A percentile compares a stretch with the other conserved stretches of the same genome.
These are phyloP conservation scores for Haplographium delicatum DNA, from an alignment of 495 filamentous ascomycete genomes.

Conservation along the genomic window DNA sequence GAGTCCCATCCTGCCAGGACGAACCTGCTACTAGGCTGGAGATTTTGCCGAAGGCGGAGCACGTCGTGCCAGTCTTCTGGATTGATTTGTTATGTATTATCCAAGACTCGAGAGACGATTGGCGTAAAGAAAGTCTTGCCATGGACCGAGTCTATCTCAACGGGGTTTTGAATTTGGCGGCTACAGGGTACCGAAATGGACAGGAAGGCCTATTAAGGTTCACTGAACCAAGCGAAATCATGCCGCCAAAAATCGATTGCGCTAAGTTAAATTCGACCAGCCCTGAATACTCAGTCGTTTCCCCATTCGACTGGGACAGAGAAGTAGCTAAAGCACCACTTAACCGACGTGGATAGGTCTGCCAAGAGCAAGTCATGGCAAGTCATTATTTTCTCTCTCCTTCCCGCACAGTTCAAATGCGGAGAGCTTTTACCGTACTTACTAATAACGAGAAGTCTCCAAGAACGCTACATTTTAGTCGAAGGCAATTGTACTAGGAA, in stretches of 20 bases:
- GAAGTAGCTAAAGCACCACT: slow-evolving; percentile 4
- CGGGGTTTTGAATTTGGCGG: slow-evolving; percentile 4
- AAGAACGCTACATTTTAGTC: slow-evolving; percentile 4
- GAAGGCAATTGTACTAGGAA: slow-evolving; percentile 8
- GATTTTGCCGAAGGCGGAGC: too few species aligned
- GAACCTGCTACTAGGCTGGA: too few species aligned
- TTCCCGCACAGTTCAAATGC: slow-evolving; percentile 1
- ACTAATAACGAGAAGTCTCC: slow-evolving; percentile 6
- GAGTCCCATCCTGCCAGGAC: too few species aligned
- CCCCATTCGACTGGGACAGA: not conserved
- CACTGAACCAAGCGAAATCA: slow-evolving; percentile 7
- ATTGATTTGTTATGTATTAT: not conserved
- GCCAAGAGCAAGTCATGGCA: slow-evolving; percentile 8
- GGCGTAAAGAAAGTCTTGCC: not conserved
- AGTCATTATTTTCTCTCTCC: not conserved
- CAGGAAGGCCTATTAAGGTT: slow-evolving; percentile 8
- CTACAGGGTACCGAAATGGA: slow-evolving; percentile 6
- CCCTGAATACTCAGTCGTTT: slow-evolving; percentile 1
- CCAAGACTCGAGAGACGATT: slow-evolving; percentile 6
- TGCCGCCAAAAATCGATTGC: slow-evolving; percentile 7
- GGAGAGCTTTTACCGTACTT: not conserved
- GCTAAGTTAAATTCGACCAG: not conserved
- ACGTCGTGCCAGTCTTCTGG: too few species aligned
- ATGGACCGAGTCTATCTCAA: slow-evolving; percentile 8
- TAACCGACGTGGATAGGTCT: slow-evolving; percentile 4